Conservation (phyloP, 148 eudicot genomes). For the Amaranthus cruentus region DNA sequence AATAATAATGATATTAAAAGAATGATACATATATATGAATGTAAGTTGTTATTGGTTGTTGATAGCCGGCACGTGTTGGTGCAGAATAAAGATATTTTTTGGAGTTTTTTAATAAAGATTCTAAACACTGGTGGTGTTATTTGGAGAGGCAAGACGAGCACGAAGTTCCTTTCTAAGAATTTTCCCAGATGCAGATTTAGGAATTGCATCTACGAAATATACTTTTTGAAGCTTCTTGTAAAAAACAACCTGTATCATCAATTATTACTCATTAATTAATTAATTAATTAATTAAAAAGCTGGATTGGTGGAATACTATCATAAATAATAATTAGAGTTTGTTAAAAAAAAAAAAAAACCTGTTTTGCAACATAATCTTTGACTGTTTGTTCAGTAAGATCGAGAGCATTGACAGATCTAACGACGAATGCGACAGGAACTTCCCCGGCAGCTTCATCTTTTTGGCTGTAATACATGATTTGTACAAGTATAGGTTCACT, state of each 20-base stretch:
- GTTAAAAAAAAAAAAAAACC: slow-evolving; percentile 24
- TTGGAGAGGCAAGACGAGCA: slow-evolving; percentile 36
- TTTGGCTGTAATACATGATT: slow-evolving; percentile 45
- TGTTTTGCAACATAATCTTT: slow-evolving; percentile 61
- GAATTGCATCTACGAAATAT: slow-evolving; percentile 64
- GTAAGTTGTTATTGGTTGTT: too few species aligned
- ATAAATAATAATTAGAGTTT: neutral
- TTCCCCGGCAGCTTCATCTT: slow-evolving; percentile 77
- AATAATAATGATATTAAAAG: neutral
- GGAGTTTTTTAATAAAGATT: neutral
- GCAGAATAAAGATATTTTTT: neutral
- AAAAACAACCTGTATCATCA: slow-evolving; percentile 51
- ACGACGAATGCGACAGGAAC: slow-evolving; percentile 83
- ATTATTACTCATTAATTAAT: neutral
- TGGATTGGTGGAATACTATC: neutral
- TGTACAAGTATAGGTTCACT: too few species aligned
- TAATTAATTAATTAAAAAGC: neutral
- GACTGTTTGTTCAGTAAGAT: slow-evolving; percentile 54
- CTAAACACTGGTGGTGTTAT: neutral
- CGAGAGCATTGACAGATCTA: slow-evolving; percentile 37
- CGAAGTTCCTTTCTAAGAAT: slow-evolving; percentile 79
- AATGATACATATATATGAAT: too few species aligned
- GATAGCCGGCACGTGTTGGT: too few species aligned
- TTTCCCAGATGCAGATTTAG: slow-evolving; percentile 83
- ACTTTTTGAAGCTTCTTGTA: slow-evolving; percentile 87